These are phyloP conservation scores for Fusarium equiseti DNA, from an alignment of 2,329 filamentous ascomycete genomes.

Conservation along the genomic window DNA sequence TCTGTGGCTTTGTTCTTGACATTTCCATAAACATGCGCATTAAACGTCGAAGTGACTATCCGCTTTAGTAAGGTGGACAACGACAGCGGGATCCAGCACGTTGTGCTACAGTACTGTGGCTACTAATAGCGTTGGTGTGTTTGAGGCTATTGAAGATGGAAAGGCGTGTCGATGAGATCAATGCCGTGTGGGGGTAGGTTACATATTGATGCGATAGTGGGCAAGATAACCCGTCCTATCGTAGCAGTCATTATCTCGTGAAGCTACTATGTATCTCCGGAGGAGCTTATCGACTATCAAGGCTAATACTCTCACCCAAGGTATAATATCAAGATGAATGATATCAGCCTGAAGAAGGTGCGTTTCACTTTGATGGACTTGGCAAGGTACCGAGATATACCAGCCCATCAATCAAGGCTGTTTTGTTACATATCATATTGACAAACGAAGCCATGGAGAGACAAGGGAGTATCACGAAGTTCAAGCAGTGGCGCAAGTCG, in stretches of 20 bases:
- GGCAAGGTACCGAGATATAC: background rate
- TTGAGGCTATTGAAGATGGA: conserved; percentile 37
- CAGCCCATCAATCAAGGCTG: background rate
- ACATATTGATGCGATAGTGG: conserved; percentile 8
- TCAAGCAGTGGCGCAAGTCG: background rate
- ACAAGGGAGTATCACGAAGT: background rate
- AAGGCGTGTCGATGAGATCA: conserved; percentile 16
- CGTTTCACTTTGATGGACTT: conserved; percentile 2
- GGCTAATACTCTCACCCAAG: background rate
- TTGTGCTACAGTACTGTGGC: conserved; percentile 13
- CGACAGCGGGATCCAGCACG: conserved; percentile 2
- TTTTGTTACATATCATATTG: background rate
- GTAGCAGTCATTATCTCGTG: conserved; percentile 5
- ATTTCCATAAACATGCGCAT: conserved; percentile 16
- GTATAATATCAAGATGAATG: background rate
- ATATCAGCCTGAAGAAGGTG: background rate
- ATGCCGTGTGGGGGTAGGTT: conserved; percentile 22
- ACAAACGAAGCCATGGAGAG: background rate
- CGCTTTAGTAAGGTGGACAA: conserved; percentile 1
- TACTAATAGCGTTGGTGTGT: conserved; percentile 22
- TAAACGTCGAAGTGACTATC: conserved; percentile 11
- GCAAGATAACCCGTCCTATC: conserved; percentile 5
- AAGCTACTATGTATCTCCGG: background rate
- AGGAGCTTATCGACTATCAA: background rate
- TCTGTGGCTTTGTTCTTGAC: conserved; percentile 15